phyloP scores from a whole-genome alignment of 2,329 filamentous ascomycete species.

The Cytospora piceicola region DNA sequence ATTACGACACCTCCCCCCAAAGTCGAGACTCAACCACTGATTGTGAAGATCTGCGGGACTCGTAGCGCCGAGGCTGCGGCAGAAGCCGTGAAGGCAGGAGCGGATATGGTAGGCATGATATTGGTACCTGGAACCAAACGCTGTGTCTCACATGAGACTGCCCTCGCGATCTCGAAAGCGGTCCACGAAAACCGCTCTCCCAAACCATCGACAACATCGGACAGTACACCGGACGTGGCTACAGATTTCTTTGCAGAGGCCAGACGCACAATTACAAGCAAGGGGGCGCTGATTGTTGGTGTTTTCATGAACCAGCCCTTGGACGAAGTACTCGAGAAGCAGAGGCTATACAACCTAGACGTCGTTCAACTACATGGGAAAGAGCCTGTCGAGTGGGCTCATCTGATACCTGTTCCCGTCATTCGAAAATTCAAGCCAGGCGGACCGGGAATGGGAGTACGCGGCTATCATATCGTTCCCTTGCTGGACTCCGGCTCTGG shows the following conservation, averaged over 20 bases:
- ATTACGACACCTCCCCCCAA: conserved; percentile 42
- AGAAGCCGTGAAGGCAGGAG: conserved; percentile 81
- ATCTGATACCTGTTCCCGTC: conserved; percentile 87
- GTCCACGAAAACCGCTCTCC: conserved; percentile 58
- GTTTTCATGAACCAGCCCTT: conserved; percentile 94
- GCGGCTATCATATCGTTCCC: conserved; percentile 82
- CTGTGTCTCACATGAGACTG: conserved; percentile 77
- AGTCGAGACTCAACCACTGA: conserved; percentile 50
- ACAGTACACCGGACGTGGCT: conserved; percentile 42
- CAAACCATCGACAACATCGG: conserved; percentile 5
- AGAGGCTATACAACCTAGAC: conserved; percentile 77
- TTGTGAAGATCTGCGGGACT: conserved; percentile 96
- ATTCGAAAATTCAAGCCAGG: conserved; percentile 82
- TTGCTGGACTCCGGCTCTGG: conserved; percentile 87
- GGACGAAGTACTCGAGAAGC: conserved; percentile 77
- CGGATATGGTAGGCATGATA: conserved; percentile 92
- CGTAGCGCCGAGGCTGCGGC: conserved; percentile 79
- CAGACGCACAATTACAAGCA: conserved; percentile 47
- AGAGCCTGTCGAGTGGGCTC: conserved; percentile 91
- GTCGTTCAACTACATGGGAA: conserved; percentile 90
- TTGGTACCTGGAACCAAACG: conserved; percentile 81
- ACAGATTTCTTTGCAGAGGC: conserved; percentile 68
- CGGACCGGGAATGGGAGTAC: conserved; percentile 69
- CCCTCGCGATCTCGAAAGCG: conserved; percentile 76
- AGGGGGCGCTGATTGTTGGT: conserved; percentile 79